Conservation (phyloP, 2,329 filamentous ascomycete species). For the Aspergillus sp. region DNA sequence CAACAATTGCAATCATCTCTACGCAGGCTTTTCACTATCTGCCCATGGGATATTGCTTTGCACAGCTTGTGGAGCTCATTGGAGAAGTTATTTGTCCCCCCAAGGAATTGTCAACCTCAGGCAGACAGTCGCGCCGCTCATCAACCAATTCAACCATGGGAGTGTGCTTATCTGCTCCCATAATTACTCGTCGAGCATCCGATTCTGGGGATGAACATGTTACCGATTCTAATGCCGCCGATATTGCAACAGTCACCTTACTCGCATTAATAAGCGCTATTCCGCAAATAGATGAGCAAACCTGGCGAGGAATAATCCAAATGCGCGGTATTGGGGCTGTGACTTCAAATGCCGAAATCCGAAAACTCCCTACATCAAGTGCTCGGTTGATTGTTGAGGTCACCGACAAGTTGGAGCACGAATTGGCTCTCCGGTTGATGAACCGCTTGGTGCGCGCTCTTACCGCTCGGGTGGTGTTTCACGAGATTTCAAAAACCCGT, state of each 20-base stretch:
- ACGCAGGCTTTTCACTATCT: conserved; percentile 30
- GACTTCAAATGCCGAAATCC: conserved; percentile 33
- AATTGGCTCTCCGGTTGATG: conserved; percentile 47
- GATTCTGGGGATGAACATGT: conserved; percentile 29
- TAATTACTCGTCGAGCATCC: conserved; percentile 21
- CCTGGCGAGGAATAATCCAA: conserved; percentile 38
- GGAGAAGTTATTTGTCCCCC: conserved; percentile 38
- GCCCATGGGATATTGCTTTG: conserved; percentile 36
- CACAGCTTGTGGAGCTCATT: conserved; percentile 39
- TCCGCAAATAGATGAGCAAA: conserved; percentile 29
- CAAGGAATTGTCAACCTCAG: conserved; percentile 26
- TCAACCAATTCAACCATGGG: conserved; percentile 22
- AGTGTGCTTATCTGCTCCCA: conserved; percentile 14
- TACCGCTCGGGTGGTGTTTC: conserved; percentile 44
- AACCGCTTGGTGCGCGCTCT: conserved; percentile 46
- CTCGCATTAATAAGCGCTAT: conserved; percentile 35
- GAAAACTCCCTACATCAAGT: conserved; percentile 23
- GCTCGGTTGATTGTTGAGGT: conserved; percentile 28
- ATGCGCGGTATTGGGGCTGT: conserved; percentile 37
- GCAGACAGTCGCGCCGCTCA: conserved; percentile 25
- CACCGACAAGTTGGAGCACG: conserved; percentile 47
- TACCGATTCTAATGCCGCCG: conserved; percentile 34
- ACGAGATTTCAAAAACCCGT: conserved; percentile 42
- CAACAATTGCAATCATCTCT: conserved; percentile 28
- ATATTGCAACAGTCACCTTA: conserved; percentile 33